Conservation (phyloP, 2,329 filamentous ascomycete species). For the Exophiala alcalophila region DNA sequence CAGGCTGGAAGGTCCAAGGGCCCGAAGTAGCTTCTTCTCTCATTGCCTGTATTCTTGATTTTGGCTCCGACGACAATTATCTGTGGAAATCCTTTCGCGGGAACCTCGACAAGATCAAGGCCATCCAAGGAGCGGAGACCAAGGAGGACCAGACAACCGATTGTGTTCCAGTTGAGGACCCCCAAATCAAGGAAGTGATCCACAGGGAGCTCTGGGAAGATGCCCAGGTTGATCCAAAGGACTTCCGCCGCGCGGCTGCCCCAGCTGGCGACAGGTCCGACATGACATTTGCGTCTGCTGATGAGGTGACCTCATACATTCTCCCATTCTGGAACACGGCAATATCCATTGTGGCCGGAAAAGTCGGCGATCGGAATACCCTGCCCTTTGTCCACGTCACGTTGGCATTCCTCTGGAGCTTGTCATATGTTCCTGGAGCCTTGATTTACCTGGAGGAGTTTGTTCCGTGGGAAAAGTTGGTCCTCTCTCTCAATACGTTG, state of each 20-base stretch:
- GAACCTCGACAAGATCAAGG: slow-evolving; percentile 16
- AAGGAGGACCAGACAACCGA: slow-evolving; percentile 5
- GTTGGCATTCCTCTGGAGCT: slow-evolving; percentile 51
- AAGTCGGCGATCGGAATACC: slow-evolving; percentile 51
- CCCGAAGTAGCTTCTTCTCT: slow-evolving; percentile 55
- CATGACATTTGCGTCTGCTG: slow-evolving; percentile 26
- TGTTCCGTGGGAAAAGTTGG: slow-evolving; percentile 53
- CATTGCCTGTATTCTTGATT: slow-evolving; percentile 55
- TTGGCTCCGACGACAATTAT: slow-evolving; percentile 44
- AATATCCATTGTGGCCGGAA: slow-evolving; percentile 46
- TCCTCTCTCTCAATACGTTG: slow-evolving; percentile 54
- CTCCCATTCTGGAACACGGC: slow-evolving; percentile 40
- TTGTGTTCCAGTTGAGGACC: slow-evolving; percentile 10
- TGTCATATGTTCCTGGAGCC: slow-evolving; percentile 38
- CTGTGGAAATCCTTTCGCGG: slow-evolving; percentile 34
- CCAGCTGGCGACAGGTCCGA: slow-evolving; percentile 22
- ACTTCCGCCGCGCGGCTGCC: slow-evolving; percentile 11
- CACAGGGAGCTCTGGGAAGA: slow-evolving; percentile 29
- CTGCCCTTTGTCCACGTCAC: slow-evolving; percentile 55
- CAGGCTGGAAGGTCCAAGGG: slow-evolving; percentile 53
- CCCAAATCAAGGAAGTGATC: slow-evolving; percentile 14
- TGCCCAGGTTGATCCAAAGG: slow-evolving; percentile 3
- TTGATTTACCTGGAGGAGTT: slow-evolving; percentile 42
- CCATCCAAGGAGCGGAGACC: no score
- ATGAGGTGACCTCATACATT: slow-evolving; percentile 38